These are phyloP conservation scores for Mychonastes homosphaera DNA, from an alignment of 139 green algal genomes.

Conservation along the genomic window DNA sequence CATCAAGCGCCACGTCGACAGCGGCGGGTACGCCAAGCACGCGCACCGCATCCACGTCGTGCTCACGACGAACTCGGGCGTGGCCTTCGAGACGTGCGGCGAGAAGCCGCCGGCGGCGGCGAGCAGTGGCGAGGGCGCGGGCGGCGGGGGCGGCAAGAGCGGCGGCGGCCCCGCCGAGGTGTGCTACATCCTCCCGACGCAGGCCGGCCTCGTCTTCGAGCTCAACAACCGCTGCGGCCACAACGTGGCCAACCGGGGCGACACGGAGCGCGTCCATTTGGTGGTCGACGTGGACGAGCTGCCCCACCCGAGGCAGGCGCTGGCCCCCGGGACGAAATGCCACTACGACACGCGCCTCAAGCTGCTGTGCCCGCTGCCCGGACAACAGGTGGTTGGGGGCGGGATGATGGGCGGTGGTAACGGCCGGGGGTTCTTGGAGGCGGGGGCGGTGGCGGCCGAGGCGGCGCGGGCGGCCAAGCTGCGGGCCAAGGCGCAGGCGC, in stretches of 20 bases:
- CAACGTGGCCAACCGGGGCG: constrained; percentile 26
- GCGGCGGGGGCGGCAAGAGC: too few relatives aligned
- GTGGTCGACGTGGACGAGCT: constrained; percentile 47
- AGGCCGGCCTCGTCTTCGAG: constrained; percentile 57
- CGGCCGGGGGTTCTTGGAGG: too few relatives aligned
- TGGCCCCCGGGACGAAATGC: constrained; percentile 38
- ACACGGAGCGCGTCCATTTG: constrained; percentile 38
- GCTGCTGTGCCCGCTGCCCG: constrained; percentile 16
- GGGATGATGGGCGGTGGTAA: too few relatives aligned
- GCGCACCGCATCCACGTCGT: constrained; percentile 56
- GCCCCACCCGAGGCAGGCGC: constrained; percentile 8
- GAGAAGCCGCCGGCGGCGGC: neutral
- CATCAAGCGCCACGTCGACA: constrained; percentile 40
- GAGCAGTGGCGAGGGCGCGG: too few relatives aligned
- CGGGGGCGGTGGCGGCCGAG: too few relatives aligned
- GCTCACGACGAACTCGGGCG: constrained; percentile 27
- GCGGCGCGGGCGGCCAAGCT: too few relatives aligned
- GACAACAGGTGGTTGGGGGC: too few relatives aligned
- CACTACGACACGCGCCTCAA: constrained; percentile 22
- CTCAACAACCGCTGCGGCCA: constrained; percentile 25
- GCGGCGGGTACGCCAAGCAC: constrained; percentile 42
- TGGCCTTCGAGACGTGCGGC: constrained; percentile 20
- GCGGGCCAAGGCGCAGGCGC: too few relatives aligned
- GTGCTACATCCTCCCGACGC: constrained; percentile 35
- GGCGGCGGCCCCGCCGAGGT: neutral